Evolutionary conservation across 2,329 filamentous ascomycete genomes (phyloP).

Genomic region (Curvularia sp.): DNA sequence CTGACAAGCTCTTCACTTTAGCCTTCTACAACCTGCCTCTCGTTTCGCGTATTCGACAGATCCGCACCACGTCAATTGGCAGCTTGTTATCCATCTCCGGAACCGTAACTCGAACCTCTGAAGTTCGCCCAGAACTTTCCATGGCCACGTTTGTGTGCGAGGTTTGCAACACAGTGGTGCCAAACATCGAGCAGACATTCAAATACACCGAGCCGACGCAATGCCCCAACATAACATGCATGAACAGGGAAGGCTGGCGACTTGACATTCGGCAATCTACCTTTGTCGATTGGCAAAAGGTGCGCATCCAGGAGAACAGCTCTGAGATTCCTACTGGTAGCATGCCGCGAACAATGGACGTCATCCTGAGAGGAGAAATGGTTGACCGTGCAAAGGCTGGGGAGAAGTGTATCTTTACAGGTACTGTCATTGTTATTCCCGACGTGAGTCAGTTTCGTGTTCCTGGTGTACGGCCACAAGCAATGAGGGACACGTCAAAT

Average conservation of each 20-base stretch:
- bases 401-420: slow-evolving; percentile 98
- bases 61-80: slow-evolving; percentile 89
- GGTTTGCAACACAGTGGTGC: slow-evolving; percentile 80
- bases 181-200: slow-evolving; percentile 96
- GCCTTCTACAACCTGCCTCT: slow-evolving; percentile 93
- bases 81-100: slow-evolving; percentile 95
- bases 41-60: slow-evolving; percentile 81
- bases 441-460: slow-evolving; percentile 95
- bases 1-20: slow-evolving; percentile 92
- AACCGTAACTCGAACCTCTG: slow-evolving; percentile 94
- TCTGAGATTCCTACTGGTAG: slow-evolving; percentile 97
- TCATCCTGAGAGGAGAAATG: slow-evolving; percentile 95
- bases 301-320: slow-evolving; percentile 97
- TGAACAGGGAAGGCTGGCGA: slow-evolving; percentile 91
- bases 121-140: slow-evolving; percentile 92
- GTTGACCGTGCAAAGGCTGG: slow-evolving; percentile 97
- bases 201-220: slow-evolving; percentile 96
- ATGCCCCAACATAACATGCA: slow-evolving; percentile 86
- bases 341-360: slow-evolving; percentile 98
- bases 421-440: slow-evolving; percentile 92
- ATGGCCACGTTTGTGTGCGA: slow-evolving; percentile 93
- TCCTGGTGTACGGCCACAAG: slow-evolving; percentile 82
- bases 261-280: slow-evolving; percentile 97
- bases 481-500: slow-evolving; percentile 81
- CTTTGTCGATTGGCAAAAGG: slow-evolving; percentile 99